These are phyloP conservation scores for Raphanus hybrid DNA, from an alignment of 441 rosid species.

Conservation along the genomic window DNA sequence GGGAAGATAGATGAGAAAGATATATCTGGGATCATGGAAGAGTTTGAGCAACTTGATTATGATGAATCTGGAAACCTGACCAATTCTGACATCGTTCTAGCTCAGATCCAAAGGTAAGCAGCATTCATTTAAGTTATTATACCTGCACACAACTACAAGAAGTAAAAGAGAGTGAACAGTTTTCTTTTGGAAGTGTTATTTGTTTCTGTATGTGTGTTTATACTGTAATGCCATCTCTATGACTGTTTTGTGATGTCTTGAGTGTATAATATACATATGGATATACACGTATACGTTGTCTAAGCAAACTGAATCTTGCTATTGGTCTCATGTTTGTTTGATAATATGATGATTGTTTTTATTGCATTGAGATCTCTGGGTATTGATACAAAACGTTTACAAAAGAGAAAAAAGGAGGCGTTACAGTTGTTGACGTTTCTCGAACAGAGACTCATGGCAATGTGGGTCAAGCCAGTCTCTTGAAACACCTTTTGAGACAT, in stretches of 20 bases:
- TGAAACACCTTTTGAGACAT: slow-evolving; percentile 55
- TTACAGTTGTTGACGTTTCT: slow-evolving; percentile 54
- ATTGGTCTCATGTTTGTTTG: neutral
- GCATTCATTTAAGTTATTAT: neutral
- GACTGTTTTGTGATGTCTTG: slow-evolving; percentile 21
- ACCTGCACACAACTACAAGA: neutral
- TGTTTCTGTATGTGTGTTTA: slow-evolving; percentile 3
- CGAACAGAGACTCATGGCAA: slow-evolving; percentile 84
- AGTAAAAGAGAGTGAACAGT: slow-evolving; percentile 5
- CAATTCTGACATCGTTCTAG: slow-evolving; percentile 46
- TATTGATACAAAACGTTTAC: slow-evolving; percentile 32
- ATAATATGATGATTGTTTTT: neutral
- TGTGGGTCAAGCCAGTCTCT: slow-evolving; percentile 94
- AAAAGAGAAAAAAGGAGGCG: neutral
- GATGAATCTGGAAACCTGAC: slow-evolving; percentile 66
- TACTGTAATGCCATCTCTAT: slow-evolving; percentile 24
- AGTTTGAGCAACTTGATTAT: slow-evolving; percentile 60
- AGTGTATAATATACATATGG: slow-evolving; percentile 20
- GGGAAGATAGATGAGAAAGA: slow-evolving; percentile 68
- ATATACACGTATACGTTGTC: neutral
- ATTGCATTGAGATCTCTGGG: slow-evolving; percentile 2
- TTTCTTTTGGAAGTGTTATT: slow-evolving; percentile 1
- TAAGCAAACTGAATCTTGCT: slow-evolving; percentile 10
- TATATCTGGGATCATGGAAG: slow-evolving; percentile 54
- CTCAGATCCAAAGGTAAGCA: slow-evolving; percentile 36